Base-by-base conservation (phyloP, 306 rosid species). In the Notholithocarpus densiflorus region DNA sequence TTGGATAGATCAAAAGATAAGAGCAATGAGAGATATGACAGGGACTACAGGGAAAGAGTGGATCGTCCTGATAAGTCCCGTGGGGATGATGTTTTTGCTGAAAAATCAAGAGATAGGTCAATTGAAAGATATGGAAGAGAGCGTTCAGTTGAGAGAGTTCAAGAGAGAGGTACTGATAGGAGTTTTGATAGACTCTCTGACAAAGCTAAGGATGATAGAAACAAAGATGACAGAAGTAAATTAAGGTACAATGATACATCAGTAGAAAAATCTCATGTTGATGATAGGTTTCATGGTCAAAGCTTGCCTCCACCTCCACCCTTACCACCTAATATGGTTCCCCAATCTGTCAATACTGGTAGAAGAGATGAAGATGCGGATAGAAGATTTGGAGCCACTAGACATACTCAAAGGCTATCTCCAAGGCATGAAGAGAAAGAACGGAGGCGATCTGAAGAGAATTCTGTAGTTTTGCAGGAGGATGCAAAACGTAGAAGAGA, bases 291-390 rank as follows among this genome's bases (percentile, higher is more conserved):
- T 88, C 96, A 93, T 64, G 97, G 93, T 60, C 99, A 95, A 88
- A 88, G 83, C 87, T 86, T 95, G 90, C 99, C 99, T 65, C 99
- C 99, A 1, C 99, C 99, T 23, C 99, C 99, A 26, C 99, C 99
- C 75, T 83, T 95, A 81, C 99, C 99, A 59, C 98, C 97, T 53
- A 91, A 95, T 79, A 10, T 93, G 89, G 91, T 91, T 83, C 99
- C 98, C 79, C 99, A 95, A 76, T 95, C 98, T 84, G 83, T 95
- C 65, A 88, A 84, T 80, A 80, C 96, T 76, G 90, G 94, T 60
- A 90, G 97, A 89, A 91, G 98, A 78, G 99, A 95, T 79, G 99
- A 95, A 83, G 99, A 95, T 60, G 83, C 83, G 60, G 99, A 95
- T 79, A 91, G 99, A 79, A 91, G 96, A 87, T 88, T 90, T 88